Conservation (phyloP, 495 filamentous ascomycete genomes). For the Annulohypoxylon moriforme region DNA sequence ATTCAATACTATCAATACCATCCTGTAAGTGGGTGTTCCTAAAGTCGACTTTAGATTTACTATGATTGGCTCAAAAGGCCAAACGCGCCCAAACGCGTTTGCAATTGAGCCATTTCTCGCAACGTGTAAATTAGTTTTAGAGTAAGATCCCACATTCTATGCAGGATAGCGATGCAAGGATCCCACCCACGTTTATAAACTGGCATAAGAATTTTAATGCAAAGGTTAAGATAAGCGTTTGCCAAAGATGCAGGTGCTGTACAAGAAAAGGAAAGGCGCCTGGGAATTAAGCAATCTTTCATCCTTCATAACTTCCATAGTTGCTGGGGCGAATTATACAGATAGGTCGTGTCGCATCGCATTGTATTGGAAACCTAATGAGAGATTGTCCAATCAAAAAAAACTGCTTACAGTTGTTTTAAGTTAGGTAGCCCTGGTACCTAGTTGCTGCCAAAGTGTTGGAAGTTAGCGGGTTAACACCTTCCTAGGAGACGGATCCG, state of each 20-base stretch:
- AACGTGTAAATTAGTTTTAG: slow-evolving; percentile 32
- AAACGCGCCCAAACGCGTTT: slow-evolving; percentile 44
- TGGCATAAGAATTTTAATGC: background rate
- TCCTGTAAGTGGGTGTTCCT: background rate
- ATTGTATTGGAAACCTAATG: background rate
- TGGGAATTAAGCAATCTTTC: background rate
- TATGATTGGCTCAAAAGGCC: slow-evolving; percentile 29
- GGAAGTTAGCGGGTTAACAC: background rate
- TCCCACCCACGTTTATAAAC: slow-evolving; percentile 10
- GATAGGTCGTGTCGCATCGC: background rate
- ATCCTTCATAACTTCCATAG: background rate
- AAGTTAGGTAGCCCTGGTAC: slow-evolving; percentile 1
- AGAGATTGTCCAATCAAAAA: slow-evolving; percentile 10
- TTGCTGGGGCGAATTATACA: background rate
- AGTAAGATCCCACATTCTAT: background rate
- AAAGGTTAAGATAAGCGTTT: background rate
- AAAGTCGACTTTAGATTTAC: slow-evolving; percentile 19
- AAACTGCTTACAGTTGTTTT: background rate
- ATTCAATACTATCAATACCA: background rate
- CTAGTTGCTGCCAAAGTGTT: background rate
- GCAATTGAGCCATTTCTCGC: background rate
- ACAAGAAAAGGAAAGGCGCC: slow-evolving; percentile 3
- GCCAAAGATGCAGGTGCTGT: too few species aligned
- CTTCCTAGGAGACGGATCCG: background rate
- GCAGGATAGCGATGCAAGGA: slow-evolving; percentile 12